A percentile compares a stretch with the other conserved stretches of the same genome.
Evolutionary conservation across 1,284 basidiomycete genomes (phyloP).

Genomic region (Moniliella sp.): DNA sequence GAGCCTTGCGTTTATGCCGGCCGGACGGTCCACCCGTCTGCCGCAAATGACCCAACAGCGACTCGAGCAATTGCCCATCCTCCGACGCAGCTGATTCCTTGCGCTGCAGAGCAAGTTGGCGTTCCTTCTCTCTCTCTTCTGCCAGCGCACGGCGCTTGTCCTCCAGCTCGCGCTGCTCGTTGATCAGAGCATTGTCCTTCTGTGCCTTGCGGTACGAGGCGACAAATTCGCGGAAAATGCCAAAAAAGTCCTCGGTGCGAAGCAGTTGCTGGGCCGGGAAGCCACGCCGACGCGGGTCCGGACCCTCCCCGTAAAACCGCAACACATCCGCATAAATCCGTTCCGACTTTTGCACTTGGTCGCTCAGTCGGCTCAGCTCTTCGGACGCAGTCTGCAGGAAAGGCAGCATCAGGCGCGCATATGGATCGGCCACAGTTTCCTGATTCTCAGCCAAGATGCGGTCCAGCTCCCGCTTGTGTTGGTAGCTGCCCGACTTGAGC

Average conservation of each 20-base stretch:
- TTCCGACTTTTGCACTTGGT: slow-evolving; percentile 29
- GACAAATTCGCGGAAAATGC: slow-evolving; percentile 31
- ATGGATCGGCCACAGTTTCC: slow-evolving; percentile 23
- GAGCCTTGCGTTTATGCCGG: slow-evolving; percentile 19
- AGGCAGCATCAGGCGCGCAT: slow-evolving; percentile 30
- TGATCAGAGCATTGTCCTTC: slow-evolving; percentile 21
- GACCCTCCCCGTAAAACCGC: slow-evolving; percentile 30
- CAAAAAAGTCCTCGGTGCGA: slow-evolving; percentile 33
- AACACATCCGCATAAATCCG: slow-evolving; percentile 24
- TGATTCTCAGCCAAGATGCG: slow-evolving; percentile 23
- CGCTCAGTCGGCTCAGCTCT: slow-evolving; percentile 18
- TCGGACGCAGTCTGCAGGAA: slow-evolving; percentile 21
- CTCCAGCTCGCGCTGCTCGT: slow-evolving; percentile 24
- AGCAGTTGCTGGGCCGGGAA: slow-evolving; percentile 17
- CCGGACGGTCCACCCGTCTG: slow-evolving; percentile 18
- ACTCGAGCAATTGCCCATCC: slow-evolving; percentile 28
- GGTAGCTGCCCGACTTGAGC: slow-evolving; percentile 25
- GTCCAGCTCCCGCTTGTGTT: slow-evolving; percentile 30
- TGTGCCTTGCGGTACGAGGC: slow-evolving; percentile 31
- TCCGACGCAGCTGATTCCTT: slow-evolving; percentile 28
- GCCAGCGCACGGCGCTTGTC: slow-evolving; percentile 22
- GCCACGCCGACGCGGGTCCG: slow-evolving; percentile 26
- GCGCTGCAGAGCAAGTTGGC: slow-evolving; percentile 20
- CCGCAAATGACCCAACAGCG: slow-evolving; percentile 22
- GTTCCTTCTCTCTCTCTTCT: slow-evolving; percentile 24